Base-by-base conservation (phyloP, 2,329 filamentous ascomycete species). In the Dothistroma pini region DNA sequence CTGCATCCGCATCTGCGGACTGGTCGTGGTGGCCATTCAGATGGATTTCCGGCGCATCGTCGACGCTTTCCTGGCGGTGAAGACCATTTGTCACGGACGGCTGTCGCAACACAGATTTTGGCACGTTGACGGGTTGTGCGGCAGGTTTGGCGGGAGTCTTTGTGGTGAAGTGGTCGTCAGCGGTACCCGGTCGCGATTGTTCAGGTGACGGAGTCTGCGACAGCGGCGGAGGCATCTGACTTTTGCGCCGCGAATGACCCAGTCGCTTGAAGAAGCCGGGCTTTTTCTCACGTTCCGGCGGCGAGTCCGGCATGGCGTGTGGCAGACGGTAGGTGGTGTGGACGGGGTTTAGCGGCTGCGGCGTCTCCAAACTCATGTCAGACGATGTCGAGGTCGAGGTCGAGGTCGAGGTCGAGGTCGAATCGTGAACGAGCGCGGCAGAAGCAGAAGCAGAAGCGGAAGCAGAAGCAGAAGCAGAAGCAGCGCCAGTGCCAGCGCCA, bases 221-320 rank as follows among this genome's bases (percentile, higher is more conserved):
- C 22, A 25, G 48, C 48, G 29, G 48, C 48, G 29, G 48, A 12
- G 48, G 31, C n/a, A 32, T 35, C 51, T 31, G 51, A 53, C 56
- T 62, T 49, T 58, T 56, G 51, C 61, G 54, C 49, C 54, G 38
- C 22, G 59, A 60, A 12, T 51, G 62, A 12, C 61, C 47, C 44
- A 62, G 63, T 44, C 63, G 62, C 35, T 56, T 61, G 55, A 65
- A 65, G 57, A 65, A 65, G 31, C 54, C 50, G 35, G 48, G 49
- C 41, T 49, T 54, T 52, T 67, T 67, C 48, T 65, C 61, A 12
- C 59, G 61, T 48, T 50, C 58, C 10, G 60, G 57, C 9, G 51
- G 51, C 8, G 51, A 16, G 47, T 47, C 58, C 38, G 61, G 56
- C 25, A 57, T 56, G 51, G 11, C 34, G 51, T n/a, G 9, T 12